phyloP scores from a whole-genome alignment of 2,329 filamentous ascomycete genomes.

The Clonostachys byssicola region DNA sequence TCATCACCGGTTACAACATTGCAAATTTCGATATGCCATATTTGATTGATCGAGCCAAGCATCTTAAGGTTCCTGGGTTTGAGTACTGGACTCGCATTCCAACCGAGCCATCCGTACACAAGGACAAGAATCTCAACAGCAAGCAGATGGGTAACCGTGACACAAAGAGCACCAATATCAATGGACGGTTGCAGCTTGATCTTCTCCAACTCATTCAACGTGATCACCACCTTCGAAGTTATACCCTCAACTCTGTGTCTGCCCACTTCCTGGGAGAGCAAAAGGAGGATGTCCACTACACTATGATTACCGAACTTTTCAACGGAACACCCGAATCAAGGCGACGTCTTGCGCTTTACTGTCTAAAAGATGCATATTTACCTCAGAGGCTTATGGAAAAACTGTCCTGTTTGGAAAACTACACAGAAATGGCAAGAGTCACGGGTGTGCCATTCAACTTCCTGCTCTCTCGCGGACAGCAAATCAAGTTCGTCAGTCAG shows the following conservation, averaged over 20 bases:
- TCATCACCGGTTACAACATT: slow-evolving; percentile 99
- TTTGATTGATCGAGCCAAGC: slow-evolving; percentile 79
- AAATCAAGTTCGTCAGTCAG: slow-evolving; percentile 97
- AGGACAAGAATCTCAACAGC: slow-evolving; percentile 84
- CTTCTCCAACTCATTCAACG: slow-evolving; percentile 91
- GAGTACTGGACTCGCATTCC: slow-evolving; percentile 84
- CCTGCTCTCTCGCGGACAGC: slow-evolving; percentile 85
- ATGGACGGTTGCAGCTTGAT: slow-evolving; percentile 89
- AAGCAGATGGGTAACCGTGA: slow-evolving; percentile 98
- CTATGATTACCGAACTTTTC: slow-evolving; percentile 98
- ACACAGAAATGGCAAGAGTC: slow-evolving; percentile 99
- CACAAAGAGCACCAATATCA: slow-evolving; percentile 90
- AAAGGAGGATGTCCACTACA: slow-evolving; percentile 98
- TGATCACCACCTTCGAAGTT: slow-evolving; percentile 92
- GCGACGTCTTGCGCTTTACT: slow-evolving; percentile 89
- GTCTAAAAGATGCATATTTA: slow-evolving; percentile 93
- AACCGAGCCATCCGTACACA: slow-evolving; percentile 65
- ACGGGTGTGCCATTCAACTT: slow-evolving; percentile 98
- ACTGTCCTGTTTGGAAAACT: slow-evolving; percentile 96
- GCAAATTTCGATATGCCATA: slow-evolving; percentile 98
- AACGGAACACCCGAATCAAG: slow-evolving; percentile 94
- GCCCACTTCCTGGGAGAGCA: slow-evolving; percentile 94
- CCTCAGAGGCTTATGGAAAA: slow-evolving; percentile 96
- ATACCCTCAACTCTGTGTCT: slow-evolving; percentile 94
- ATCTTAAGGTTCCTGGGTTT: slow-evolving; percentile 76